These are phyloP conservation scores for Sindora glabra DNA, from an alignment of 306 rosid species.

Conservation along the genomic window DNA sequence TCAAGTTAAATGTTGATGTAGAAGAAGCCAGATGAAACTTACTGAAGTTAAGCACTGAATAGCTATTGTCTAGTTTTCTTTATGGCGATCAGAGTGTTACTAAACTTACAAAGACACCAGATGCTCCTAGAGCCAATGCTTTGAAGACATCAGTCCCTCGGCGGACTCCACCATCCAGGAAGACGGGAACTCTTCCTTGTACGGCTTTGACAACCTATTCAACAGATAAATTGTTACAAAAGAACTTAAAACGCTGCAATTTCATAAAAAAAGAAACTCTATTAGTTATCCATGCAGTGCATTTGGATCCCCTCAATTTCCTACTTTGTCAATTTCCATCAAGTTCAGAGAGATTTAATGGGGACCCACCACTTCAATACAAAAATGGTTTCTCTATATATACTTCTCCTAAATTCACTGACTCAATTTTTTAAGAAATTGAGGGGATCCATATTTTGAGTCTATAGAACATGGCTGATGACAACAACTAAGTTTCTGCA, in stretches of 20 bases:
- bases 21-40: not conserved
- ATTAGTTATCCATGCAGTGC: not conserved
- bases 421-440: no score
- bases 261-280: not conserved
- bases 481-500: not conserved
- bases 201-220: conserved; percentile 84
- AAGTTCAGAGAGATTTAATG: no score
- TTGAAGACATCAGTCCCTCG: conserved; percentile 95
- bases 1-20: not conserved
- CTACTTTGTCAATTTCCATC: no score
- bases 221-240: not conserved
- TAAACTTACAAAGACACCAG: conserved; percentile 76
- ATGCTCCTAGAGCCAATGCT: conserved; percentile 93
- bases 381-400: no score
- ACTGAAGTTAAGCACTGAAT: not conserved
- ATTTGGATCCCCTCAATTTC: no score
- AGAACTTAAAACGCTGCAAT: not conserved
- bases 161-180: conserved; percentile 82
- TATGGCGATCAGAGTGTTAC: not conserved
- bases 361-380: no score
- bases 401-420: no score
- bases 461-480: not conserved
- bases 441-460: no score
- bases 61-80: not conserved
- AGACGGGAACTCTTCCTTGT: conserved; percentile 75